Evolutionary conservation across 139 green algal species (phyloP), one percentile per base, ranked within the genome.

Genomic region (Deuterostichococcus epilithicus): DNA sequence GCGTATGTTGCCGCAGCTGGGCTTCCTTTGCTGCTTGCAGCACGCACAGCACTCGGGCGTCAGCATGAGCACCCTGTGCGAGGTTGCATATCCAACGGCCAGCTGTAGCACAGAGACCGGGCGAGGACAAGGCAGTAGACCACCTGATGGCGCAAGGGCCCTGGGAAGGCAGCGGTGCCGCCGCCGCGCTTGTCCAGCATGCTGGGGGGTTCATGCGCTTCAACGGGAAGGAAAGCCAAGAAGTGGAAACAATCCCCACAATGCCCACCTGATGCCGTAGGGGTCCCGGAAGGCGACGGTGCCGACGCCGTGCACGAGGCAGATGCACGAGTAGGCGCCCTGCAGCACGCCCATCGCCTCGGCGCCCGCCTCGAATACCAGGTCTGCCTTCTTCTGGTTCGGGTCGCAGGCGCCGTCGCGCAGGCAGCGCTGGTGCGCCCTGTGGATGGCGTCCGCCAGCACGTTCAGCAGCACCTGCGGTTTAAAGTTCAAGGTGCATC

Each of bases 201-300:
- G n/a, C n/a, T n/a, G n/a, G n/a, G n/a, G n/a, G n/a, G n/a, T n/a
- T n/a, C n/a, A n/a, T n/a, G n/a, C n/a, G n/a, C n/a, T n/a, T n/a
- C n/a, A n/a, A n/a, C n/a, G n/a, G n/a, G n/a, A n/a, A n/a, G n/a
- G n/a, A n/a, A n/a, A n/a, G n/a, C n/a, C n/a, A n/a, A n/a, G n/a
- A n/a, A 52, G 8, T 52, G 8, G 18, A 30, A 18, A 5, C 30
- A 76, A 79, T 45, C 52, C 26, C 13, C 8, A 52, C 42, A 30
- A 20, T 22, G 75, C 75, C 67, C 67, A 92, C 90, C 94, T 89
- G 89, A 99, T 99, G 77, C 96, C 96, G 78, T 94, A 86, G 0
- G 95, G 96, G 82, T 99, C 96, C 15, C 96, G 81, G 87, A 99
- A 98, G 42, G 93, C 96, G 34, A 99, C 90, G 67, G 99, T 85